Evolutionary conservation across 2,329 filamentous ascomycete species (phyloP).

Genomic region (Beauveria caledonica): DNA sequence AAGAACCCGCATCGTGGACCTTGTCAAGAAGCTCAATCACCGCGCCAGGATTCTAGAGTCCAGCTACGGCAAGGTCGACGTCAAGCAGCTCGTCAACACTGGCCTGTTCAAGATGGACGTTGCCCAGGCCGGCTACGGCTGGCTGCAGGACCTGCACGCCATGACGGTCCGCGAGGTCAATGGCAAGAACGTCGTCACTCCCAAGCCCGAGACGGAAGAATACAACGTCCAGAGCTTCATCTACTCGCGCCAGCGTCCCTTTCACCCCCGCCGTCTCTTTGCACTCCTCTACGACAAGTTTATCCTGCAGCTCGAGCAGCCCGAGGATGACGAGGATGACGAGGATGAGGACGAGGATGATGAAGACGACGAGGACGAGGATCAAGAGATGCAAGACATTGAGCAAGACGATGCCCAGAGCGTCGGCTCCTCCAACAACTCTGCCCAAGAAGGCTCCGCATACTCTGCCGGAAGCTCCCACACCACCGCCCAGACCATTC

Average conservation of each 20-base stretch:
- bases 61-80: constrained; percentile 50
- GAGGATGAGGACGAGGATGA: constrained; percentile 25
- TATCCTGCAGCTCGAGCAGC: constrained; percentile 39
- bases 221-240: constrained; percentile 66
- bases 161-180: constrained; percentile 53
- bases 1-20: constrained; percentile 37
- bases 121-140: constrained; percentile 57
- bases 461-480: constrained; percentile 4
- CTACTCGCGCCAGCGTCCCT: constrained; percentile 51
- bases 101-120: constrained; percentile 55
- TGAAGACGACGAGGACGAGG: constrained; percentile 21
- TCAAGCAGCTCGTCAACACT: constrained; percentile 57
- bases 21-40: constrained; percentile 57
- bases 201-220: constrained; percentile 64
- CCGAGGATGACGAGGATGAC: constrained; percentile 27
- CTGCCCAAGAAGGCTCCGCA: constrained; percentile 3
- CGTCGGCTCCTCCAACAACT: constrained; percentile 15
- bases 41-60: constrained; percentile 56
- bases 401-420: constrained; percentile 18
- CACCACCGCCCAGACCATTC: constrained; percentile 13
- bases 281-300: constrained; percentile 40
- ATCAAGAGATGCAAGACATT: constrained; percentile 19
- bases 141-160: constrained; percentile 61
- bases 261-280: constrained; percentile 40
- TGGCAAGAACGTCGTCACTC: constrained; percentile 45